Evolutionary conservation across 2,329 filamentous ascomycete genomes (phyloP).

Genomic region (Penicillium aurantiogriseum): DNA sequence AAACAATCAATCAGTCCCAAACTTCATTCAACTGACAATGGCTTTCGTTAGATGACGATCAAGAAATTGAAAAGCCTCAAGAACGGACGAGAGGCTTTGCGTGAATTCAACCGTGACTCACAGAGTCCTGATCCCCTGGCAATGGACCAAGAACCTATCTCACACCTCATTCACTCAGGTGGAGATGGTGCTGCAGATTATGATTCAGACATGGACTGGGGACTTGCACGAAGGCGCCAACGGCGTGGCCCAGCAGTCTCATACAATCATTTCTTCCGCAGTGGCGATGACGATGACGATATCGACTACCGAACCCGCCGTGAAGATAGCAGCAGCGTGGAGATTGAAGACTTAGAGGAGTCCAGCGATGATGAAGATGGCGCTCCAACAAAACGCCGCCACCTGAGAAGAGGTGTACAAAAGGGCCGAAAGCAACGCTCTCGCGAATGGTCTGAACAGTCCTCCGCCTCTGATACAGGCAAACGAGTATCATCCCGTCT

Average conservation of each 20-base stretch:
- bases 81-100: constrained; percentile 26
- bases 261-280: constrained; percentile 3
- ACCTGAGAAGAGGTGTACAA: neutral
- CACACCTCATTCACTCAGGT: neutral
- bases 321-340: too few species aligned
- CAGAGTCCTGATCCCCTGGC: constrained; percentile 10
- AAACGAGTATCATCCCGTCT: constrained; percentile 35
- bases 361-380: neutral
- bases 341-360: neutral
- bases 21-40: constrained; percentile 10
- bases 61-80: constrained; percentile 28
- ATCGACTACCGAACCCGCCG: neutral
- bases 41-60: constrained; percentile 26
- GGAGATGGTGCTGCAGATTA: constrained; percentile 13
- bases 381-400: neutral
- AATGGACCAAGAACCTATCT: neutral
- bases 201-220: neutral
- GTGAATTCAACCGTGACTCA: constrained; percentile 15
- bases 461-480: constrained; percentile 10
- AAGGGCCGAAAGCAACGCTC: neutral
- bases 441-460: constrained; percentile 11
- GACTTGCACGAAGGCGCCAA: neutral
- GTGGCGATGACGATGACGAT: neutral
- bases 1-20: constrained; percentile 3
- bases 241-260: neutral